Conservation (phyloP, 768 basidiomycete species). For the Mycena capillaripes region DNA sequence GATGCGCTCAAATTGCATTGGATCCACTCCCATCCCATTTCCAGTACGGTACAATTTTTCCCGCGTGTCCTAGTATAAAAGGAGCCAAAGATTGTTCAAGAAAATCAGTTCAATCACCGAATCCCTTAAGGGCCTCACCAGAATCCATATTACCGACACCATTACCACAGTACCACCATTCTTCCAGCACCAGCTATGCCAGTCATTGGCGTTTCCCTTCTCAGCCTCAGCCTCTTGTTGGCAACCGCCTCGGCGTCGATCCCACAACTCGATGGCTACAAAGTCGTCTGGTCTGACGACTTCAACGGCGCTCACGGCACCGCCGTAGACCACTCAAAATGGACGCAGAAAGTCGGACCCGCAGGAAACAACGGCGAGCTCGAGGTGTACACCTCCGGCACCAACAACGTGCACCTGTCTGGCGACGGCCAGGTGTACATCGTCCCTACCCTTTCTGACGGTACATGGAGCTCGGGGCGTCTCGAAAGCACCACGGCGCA, state of each 20-base stretch:
- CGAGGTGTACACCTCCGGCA: neutral
- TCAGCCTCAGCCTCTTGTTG: neutral
- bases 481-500: neutral
- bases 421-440: neutral
- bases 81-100: too few species aligned
- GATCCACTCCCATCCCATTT: too few species aligned
- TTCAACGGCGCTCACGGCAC: neutral
- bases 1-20: too few species aligned
- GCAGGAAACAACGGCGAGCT: neutral
- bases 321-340: neutral
- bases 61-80: too few species aligned
- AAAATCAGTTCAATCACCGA: too few species aligned
- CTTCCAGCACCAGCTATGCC: neutral
- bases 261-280: neutral
- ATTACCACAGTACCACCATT: too few species aligned
- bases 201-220: neutral
- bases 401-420: neutral
- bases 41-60: too few species aligned
- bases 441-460: neutral
- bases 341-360: neutral
- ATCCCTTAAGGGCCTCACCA: too few species aligned
- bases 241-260: neutral
- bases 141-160: too few species aligned
- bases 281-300: neutral
- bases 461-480: neutral